phyloP scores from a whole-genome alignment of 106 monocot genomes.

The Allium sativum region DNA sequence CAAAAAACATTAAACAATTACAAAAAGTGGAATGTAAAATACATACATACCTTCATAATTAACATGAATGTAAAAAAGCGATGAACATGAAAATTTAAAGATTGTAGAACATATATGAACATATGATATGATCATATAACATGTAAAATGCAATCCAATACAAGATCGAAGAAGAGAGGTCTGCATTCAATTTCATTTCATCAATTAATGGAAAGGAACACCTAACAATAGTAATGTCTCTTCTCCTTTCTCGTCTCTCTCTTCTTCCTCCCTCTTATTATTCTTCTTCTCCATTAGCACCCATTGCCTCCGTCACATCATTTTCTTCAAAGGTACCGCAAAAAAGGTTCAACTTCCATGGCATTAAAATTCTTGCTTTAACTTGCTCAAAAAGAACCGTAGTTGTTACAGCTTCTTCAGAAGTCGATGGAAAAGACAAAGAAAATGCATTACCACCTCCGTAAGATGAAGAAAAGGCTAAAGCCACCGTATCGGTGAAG shows the following conservation, averaged over 20 bases:
- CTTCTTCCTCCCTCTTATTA: not conserved
- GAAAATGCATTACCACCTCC: constrained; percentile 11
- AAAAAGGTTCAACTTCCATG: constrained; percentile 14
- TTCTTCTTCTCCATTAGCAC: not conserved
- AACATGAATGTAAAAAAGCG: too few relatives aligned
- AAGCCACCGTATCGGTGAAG: constrained; percentile 27
- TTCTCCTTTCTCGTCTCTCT: constrained; percentile 8
- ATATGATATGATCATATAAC: too few relatives aligned
- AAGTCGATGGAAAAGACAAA: constrained; percentile 29
- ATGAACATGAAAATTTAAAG: too few relatives aligned
- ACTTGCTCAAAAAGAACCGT: constrained; percentile 15
- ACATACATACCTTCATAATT: too few relatives aligned
- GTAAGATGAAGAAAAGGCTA: constrained; percentile 24
- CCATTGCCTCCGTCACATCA: not conserved
- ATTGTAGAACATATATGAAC: too few relatives aligned
- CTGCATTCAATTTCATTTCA: not conserved
- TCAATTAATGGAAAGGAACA: not conserved
- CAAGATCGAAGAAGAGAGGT: too few relatives aligned
- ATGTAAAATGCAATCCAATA: too few relatives aligned
- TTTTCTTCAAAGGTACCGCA: constrained; percentile 14
- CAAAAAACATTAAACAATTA: too few relatives aligned
- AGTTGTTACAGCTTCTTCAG: constrained; percentile 34
- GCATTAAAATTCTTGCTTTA: constrained; percentile 5
- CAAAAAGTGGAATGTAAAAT: too few relatives aligned
- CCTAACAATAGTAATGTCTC: constrained; percentile 1